A percentile compares a stretch with the other conserved stretches of the same genome.
Conservation (phyloP, 2,329 filamentous ascomycete genomes). For the Sporothrix curviconia region DNA sequence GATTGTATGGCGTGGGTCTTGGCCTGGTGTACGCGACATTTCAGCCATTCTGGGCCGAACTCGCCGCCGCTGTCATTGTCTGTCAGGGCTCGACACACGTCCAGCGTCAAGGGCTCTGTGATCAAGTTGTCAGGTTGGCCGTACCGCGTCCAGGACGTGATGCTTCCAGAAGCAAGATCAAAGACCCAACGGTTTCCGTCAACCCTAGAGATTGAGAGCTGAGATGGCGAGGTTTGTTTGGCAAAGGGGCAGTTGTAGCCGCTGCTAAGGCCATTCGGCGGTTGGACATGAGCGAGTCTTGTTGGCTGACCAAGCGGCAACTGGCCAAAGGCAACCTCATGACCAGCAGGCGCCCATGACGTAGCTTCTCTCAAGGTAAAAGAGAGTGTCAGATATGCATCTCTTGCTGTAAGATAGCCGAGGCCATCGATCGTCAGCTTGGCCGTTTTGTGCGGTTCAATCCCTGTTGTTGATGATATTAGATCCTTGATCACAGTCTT, state of each 20-base stretch:
- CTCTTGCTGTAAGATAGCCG: slow-evolving; percentile 25
- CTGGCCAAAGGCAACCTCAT: slow-evolving; percentile 47
- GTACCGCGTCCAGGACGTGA: slow-evolving; percentile 21
- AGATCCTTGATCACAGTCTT: no score
- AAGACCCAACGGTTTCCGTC: slow-evolving; percentile 5
- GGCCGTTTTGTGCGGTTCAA: slow-evolving; percentile 38
- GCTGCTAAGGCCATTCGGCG: neutral
- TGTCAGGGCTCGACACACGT: slow-evolving; percentile 58
- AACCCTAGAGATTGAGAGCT: slow-evolving; percentile 13
- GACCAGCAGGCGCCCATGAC: slow-evolving; percentile 46
- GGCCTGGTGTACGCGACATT: slow-evolving; percentile 37
- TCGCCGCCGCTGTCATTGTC: slow-evolving; percentile 21
- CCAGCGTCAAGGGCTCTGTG: slow-evolving; percentile 39
- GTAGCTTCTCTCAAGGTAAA: slow-evolving; percentile 39
- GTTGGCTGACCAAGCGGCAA: slow-evolving; percentile 28
- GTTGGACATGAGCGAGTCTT: neutral
- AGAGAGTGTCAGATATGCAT: slow-evolving; percentile 43
- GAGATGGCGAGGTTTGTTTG: neutral
- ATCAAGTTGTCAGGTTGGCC: slow-evolving; percentile 34
- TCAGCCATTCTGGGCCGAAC: neutral
- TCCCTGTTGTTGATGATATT: slow-evolving; percentile 22
- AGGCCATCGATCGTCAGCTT: slow-evolving; percentile 30
- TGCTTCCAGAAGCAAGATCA: neutral
- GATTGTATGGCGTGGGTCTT: slow-evolving; percentile 35
- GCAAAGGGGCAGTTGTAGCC: neutral